Evolutionary conservation across 2,329 filamentous ascomycete genomes (phyloP).

Genomic region (Colletotrichum gloeosporioides): DNA sequence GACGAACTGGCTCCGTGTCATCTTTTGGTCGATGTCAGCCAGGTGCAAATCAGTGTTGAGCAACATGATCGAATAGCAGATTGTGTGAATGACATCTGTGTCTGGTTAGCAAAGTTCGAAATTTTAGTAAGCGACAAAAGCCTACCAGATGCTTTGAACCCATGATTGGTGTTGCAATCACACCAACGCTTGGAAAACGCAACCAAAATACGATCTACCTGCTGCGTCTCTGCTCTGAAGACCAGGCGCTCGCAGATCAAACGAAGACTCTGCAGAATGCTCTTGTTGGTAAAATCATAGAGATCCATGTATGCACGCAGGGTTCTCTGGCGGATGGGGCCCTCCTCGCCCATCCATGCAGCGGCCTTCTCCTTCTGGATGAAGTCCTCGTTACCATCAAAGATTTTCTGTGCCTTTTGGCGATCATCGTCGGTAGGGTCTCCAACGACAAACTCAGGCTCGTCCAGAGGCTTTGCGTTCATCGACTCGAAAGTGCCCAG

Average conservation of each 20-base stretch:
- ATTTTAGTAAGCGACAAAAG: conserved; percentile 8
- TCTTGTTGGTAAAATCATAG: conserved; percentile 84
- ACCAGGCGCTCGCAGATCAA: conserved; percentile 82
- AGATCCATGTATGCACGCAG: conserved; percentile 86
- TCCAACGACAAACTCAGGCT: conserved; percentile 62
- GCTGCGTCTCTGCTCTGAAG: conserved; percentile 91
- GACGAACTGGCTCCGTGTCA: conserved; percentile 93
- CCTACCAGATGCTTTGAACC: conserved; percentile 87
- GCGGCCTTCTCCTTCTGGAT: conserved; percentile 81
- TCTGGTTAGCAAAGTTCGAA: conserved; percentile 32
- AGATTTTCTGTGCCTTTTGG: conserved; percentile 82
- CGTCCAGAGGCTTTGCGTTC: conserved; percentile 54
- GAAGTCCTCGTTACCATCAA: conserved; percentile 82
- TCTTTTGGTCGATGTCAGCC: conserved; percentile 94
- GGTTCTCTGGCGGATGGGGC: conserved; percentile 61
- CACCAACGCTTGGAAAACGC: conserved; percentile 92
- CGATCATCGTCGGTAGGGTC: conserved; percentile 72
- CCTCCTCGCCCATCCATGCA: conserved; percentile 85
- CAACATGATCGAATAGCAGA: conserved; percentile 93
- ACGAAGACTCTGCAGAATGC: conserved; percentile 79
- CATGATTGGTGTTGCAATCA: conserved; percentile 88
- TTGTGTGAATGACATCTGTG: conserved; percentile 91
- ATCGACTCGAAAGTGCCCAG: conserved; percentile 35
- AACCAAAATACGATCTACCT: conserved; percentile 92
- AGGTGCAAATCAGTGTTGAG: conserved; percentile 96